Base-by-base conservation (phyloP, 2,329 filamentous ascomycete species). In the Fonsecaea monophora region DNA sequence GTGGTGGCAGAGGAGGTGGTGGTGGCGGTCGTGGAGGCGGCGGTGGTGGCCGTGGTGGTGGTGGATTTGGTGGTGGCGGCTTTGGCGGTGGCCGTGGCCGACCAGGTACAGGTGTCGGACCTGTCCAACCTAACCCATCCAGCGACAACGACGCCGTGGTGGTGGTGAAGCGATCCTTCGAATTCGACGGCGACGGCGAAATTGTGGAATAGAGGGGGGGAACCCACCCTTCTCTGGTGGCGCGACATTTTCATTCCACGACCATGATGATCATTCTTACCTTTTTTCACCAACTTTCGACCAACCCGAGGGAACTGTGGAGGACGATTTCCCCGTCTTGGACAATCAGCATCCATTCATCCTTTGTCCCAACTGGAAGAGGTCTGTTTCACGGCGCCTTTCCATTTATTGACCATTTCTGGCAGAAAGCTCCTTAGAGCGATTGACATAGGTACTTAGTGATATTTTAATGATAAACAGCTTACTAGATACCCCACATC, bases 171-270 rank as follows among this genome's bases (percentile, higher is more conserved):
- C 45, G 45, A 25, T 50, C 45, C 5, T 50, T 50, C 18, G 45
- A 50, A 50, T 25, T 50, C 45, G 45, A 50, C 45, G 25, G 21
- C 10, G 45, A 50, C 45, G 45, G 45, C 21, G n/a, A 50, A 5
- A 50, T 50, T 50, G 45, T 50, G 45, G 45, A 50, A 3, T 50
- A 48, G 8, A 48, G 42, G 18, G 25, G 42, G 18, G 25, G 25
- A 25, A 25, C 25, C 25, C 25, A 25, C 25, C 25, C 25, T 25
- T 25, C 12, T 50, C 18, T 10, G 40, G n/a, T 25, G 45, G 45
- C n/a, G 45, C 45, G 18, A 50, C 45, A 25, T 50, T 50, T 45
- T 25, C 45, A 8, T 50, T 25, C n/a, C 45, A 50, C 45, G 45
- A 50, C 45, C 18, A 25, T 50, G 18, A 50, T 25, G 21, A 50